These are phyloP conservation scores for Phytophthora podocarpi DNA, from an alignment of 352 stramenopile genomes.

Conservation along the genomic window DNA sequence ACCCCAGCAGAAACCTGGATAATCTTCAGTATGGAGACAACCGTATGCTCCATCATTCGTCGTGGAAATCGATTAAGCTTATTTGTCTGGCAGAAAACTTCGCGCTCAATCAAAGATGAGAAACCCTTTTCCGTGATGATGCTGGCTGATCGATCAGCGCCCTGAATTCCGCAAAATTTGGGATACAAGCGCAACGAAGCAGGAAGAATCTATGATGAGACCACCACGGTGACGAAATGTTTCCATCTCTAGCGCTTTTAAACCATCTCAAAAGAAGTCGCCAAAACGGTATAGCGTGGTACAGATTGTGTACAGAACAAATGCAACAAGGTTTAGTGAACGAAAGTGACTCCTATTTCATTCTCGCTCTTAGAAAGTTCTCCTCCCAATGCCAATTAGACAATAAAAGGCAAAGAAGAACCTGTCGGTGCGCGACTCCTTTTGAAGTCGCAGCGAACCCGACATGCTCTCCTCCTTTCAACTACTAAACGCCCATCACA, in stretches of 20 bases:
- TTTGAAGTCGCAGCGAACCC: constrained; percentile 24
- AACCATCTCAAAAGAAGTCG: too few species aligned
- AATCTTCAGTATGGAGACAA: not conserved
- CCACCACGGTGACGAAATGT: constrained; percentile 15
- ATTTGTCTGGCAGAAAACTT: constrained; percentile 6
- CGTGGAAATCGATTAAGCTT: constrained; percentile 21
- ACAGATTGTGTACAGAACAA: too few species aligned
- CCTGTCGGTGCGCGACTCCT: constrained; percentile 13
- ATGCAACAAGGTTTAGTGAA: constrained; percentile 6
- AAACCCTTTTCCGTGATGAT: constrained; percentile 16
- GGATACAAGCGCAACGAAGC: constrained; percentile 18
- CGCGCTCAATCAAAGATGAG: constrained; percentile 19
- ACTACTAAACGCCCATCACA: constrained; percentile 10
- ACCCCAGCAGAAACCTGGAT: not conserved
- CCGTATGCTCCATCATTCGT: constrained; percentile 19
- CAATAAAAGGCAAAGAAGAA: constrained; percentile 5
- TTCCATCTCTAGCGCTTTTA: too few species aligned
- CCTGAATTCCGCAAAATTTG: constrained; percentile 2
- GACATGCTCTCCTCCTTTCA: constrained; percentile 2
- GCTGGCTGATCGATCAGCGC: constrained; percentile 22
- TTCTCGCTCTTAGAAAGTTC: constrained; percentile 43
- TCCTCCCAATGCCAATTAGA: constrained; percentile 30
- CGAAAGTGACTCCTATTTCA: constrained; percentile 39
- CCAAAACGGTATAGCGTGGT: too few species aligned
- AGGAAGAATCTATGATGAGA: constrained; percentile 21